These are phyloP conservation scores for Malassezia dermatis DNA, from an alignment of 1,284 basidiomycete species.

Conservation along the genomic window DNA sequence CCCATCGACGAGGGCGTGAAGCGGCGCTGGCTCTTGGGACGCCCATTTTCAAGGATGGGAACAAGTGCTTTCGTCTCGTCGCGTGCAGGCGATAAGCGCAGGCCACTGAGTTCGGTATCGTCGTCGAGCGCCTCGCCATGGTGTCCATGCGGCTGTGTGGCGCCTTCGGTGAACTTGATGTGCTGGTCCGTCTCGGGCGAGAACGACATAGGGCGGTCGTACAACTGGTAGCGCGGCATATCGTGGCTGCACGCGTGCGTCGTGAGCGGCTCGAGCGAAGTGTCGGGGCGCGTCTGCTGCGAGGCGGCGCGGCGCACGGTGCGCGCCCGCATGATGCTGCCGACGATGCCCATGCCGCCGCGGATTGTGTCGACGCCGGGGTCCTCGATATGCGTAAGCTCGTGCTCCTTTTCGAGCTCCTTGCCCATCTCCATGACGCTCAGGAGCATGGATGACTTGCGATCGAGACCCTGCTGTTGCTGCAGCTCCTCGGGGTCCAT, in stretches of 20 bases:
- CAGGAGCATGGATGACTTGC: constrained; percentile 38
- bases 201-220: constrained; percentile 31
- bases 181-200: constrained; percentile 15
- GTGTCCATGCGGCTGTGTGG: constrained; percentile 26
- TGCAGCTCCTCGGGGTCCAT: constrained; percentile 45
- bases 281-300: constrained; percentile 28
- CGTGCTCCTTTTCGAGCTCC: constrained; percentile 20
- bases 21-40: not conserved
- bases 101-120: not conserved
- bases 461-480: constrained; percentile 37
- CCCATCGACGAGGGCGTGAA: not conserved
- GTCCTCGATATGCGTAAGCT: constrained; percentile 31
- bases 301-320: constrained; percentile 28
- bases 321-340: constrained; percentile 41
- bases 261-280: not conserved
- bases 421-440: constrained; percentile 32
- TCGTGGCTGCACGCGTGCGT: constrained; percentile 14
- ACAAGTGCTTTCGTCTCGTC: not conserved
- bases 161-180: constrained; percentile 25
- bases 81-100: not conserved
- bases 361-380: constrained; percentile 46
- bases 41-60: constrained; percentile 13
- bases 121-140: constrained; percentile 12
- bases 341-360: constrained; percentile 44
- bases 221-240: constrained; percentile 34